phyloP scores from a whole-genome alignment of 129 eudicot genomes.

The Dittrichia graveolens region DNA sequence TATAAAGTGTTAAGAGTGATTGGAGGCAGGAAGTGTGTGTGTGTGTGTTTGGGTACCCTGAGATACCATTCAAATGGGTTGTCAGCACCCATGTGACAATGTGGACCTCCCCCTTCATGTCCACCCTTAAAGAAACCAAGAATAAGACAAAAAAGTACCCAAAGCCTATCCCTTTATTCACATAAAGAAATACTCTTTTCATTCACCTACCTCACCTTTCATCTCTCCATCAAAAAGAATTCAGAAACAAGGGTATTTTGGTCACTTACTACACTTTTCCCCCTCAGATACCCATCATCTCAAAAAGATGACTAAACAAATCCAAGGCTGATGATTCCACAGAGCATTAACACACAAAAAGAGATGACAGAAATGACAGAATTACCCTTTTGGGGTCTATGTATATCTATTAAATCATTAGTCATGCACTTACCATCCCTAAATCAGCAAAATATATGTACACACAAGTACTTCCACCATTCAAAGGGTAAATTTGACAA shows the following conservation, averaged over 20 bases:
- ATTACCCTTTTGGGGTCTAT: conserved; percentile 23
- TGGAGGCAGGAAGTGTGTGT: conserved; percentile 34
- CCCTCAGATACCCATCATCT: no score
- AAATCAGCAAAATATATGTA: conserved; percentile 19
- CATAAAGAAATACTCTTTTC: conserved; percentile 16
- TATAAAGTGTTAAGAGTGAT: conserved; percentile 2
- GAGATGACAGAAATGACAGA: not conserved
- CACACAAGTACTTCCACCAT: not conserved
- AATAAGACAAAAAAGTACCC: conserved; percentile 55
- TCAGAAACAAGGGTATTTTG: no score
- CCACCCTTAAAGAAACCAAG: conserved; percentile 62
- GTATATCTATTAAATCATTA: conserved; percentile 10
- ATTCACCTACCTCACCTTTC: conserved; percentile 28
- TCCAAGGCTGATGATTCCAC: no score
- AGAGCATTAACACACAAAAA: no score
- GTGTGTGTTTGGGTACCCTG: conserved; percentile 33
- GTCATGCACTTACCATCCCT: not conserved
- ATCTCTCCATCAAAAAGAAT: not conserved
- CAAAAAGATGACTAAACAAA: no score
- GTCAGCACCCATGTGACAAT: conserved; percentile 79
- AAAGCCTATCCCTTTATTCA: conserved; percentile 45
- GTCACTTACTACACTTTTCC: no score
- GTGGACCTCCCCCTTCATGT: conserved; percentile 59
- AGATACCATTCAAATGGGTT: conserved; percentile 55
- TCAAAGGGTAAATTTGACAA: no score